Percentiles rank a stretch among this genome's conserved stretches.
phyloP scores from a whole-genome alignment of 1,284 basidiomycete genomes.

The Irpex sp. region DNA sequence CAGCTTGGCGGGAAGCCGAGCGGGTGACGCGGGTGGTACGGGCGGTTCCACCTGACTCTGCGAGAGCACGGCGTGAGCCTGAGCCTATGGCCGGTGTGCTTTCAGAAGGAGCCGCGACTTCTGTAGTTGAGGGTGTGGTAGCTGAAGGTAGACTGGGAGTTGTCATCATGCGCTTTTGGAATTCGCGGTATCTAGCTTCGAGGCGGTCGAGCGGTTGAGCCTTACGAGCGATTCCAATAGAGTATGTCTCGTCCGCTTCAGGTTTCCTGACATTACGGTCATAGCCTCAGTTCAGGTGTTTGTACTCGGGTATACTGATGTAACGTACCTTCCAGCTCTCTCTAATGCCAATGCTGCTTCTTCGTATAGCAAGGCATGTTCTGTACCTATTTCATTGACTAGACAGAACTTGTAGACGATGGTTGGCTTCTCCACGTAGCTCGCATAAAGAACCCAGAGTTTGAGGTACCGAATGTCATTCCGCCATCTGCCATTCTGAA shows the following conservation, averaged over 20 bases:
- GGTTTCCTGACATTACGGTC: constrained; percentile 49
- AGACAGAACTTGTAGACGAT: constrained; percentile 86
- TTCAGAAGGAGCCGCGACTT: constrained; percentile 24
- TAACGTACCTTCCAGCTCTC: constrained; percentile 59
- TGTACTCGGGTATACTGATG: constrained; percentile 12
- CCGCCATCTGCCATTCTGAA: constrained; percentile 59
- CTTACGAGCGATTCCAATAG: constrained; percentile 82
- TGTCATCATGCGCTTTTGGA: constrained; percentile 81
- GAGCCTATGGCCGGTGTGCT: constrained; percentile 13
- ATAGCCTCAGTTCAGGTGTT: neutral
- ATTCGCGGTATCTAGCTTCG: constrained; percentile 81
- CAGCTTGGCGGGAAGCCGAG: constrained; percentile 14
- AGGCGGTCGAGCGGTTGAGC: constrained; percentile 83
- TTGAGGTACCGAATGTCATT: constrained; percentile 86
- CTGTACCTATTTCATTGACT: constrained; percentile 86
- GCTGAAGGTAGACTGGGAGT: constrained; percentile 32
- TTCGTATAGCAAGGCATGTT: constrained; percentile 83
- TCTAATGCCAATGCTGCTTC: constrained; percentile 87
- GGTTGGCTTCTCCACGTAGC: constrained; percentile 69
- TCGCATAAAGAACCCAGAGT: constrained; percentile 89
- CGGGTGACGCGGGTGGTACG: constrained; percentile 18
- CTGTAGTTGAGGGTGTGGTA: constrained; percentile 13
- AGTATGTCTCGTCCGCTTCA: constrained; percentile 86
- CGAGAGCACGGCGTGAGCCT: constrained; percentile 31
- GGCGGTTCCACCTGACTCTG: constrained; percentile 26